Conservation (phyloP, 768 basidiomycete species). For the Exidia glandulosa region DNA sequence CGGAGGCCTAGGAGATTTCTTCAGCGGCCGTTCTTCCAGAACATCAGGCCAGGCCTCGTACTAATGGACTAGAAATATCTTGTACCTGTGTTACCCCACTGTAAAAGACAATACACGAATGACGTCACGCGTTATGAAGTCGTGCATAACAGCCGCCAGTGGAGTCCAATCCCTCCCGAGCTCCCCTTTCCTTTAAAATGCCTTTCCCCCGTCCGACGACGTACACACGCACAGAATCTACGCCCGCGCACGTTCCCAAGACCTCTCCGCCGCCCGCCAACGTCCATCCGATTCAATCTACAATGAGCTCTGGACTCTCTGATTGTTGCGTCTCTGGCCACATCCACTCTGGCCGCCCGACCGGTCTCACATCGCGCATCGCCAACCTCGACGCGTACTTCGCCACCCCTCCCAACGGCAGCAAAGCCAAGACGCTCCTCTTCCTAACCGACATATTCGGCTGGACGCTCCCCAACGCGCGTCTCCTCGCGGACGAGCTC, state of each 20-base stretch:
- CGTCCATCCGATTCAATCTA: too few relatives aligned
- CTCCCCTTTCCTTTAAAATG: neutral
- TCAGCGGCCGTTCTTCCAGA: neutral
- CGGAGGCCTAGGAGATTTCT: neutral
- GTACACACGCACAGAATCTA: neutral
- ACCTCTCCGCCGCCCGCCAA: too few relatives aligned
- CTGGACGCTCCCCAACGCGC: conserved; percentile 13
- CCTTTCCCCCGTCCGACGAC: neutral
- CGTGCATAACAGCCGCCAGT: too few relatives aligned
- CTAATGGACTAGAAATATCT: too few relatives aligned
- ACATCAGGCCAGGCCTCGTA: neutral
- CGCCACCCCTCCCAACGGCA: conserved; percentile 13
- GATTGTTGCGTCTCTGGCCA: conserved; percentile 9
- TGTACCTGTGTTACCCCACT: neutral
- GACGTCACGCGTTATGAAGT: too few relatives aligned
- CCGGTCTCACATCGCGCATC: conserved; percentile 16
- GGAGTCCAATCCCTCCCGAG: neutral
- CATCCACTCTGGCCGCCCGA: conserved; percentile 22
- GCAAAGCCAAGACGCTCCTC: conserved; percentile 19
- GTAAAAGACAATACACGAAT: neutral
- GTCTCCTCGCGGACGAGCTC: conserved; percentile 22
- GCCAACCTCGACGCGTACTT: conserved; percentile 23
- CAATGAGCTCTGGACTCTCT: too few relatives aligned
- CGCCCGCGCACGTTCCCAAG: too few relatives aligned
- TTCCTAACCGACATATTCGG: conserved; percentile 27